Conservation (phyloP, 768 basidiomycete species). For the Suillus lakei region DNA sequence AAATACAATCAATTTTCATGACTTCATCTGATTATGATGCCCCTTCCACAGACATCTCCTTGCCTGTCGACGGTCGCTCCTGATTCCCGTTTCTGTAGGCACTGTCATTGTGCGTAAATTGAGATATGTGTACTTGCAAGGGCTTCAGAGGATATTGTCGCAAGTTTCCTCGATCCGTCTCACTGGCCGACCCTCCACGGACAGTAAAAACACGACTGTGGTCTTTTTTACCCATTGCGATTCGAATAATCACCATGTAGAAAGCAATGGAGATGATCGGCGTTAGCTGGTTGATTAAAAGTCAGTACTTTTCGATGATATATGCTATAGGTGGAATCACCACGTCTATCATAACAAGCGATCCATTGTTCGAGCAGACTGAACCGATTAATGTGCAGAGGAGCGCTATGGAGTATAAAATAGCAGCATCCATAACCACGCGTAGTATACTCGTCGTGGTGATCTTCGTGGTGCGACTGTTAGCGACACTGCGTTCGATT, state of each 20-base stretch:
- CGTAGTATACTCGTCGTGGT: constrained; percentile 24
- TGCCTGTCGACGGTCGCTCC: no score
- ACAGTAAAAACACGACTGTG: no score
- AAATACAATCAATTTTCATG: no score
- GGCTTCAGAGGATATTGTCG: no score
- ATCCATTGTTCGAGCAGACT: constrained; percentile 28
- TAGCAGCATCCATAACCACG: constrained; percentile 42
- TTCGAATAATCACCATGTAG: constrained; percentile 47
- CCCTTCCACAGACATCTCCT: no score
- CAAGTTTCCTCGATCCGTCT: no score
- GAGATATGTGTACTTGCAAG: no score
- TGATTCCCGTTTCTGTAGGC: no score
- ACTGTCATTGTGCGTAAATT: no score
- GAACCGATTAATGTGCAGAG: constrained; percentile 37
- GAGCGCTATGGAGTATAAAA: constrained; percentile 42
- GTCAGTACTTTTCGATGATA: constrained; percentile 1
- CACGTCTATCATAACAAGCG: constrained; percentile 42
- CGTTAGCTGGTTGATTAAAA: constrained; percentile 27
- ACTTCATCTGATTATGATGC: no score
- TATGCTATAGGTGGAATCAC: constrained; percentile 23
- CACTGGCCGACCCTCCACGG: no score
- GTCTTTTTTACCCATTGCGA: constrained; percentile 21
- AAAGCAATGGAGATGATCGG: constrained; percentile 49
- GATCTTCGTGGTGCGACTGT: neutral
- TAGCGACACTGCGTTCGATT: constrained; percentile 25